A percentile compares a stretch with the other conserved stretches of the same genome.
Evolutionary conservation across 495 filamentous ascomycete species (phyloP).

Genomic region (Talaromyces borbonicus): DNA sequence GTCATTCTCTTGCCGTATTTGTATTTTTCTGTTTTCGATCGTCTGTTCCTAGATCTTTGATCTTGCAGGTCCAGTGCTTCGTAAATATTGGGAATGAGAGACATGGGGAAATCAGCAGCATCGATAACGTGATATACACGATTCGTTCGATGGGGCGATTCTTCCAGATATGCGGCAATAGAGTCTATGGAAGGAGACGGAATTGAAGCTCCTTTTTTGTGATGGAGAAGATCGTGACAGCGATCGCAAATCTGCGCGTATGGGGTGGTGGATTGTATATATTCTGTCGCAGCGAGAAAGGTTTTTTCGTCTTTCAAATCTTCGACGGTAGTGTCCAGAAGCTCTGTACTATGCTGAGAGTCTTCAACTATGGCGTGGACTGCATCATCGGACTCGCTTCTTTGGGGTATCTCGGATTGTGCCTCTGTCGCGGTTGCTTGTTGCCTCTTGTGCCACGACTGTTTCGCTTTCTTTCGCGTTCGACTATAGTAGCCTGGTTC

Average conservation of each 20-base stretch:
- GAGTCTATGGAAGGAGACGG: conserved; percentile 68
- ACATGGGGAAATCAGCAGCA: conserved; percentile 94
- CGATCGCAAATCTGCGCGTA: conserved; percentile 60
- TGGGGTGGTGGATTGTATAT: conserved; percentile 9
- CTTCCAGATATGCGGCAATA: conserved; percentile 68
- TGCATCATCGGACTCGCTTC: conserved; percentile 14
- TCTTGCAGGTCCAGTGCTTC: conserved; percentile 48
- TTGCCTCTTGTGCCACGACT: conserved; percentile 27
- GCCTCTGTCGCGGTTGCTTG: conserved; percentile 28
- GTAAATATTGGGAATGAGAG: conserved; percentile 60
- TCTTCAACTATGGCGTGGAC: too few relatives aligned
- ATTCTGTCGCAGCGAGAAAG: conserved; percentile 22
- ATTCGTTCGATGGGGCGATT: conserved; percentile 78
- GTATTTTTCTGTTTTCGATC: conserved; percentile 54
- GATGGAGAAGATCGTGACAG: conserved; percentile 72
- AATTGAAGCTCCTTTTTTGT: conserved; percentile 58
- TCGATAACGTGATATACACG: conserved; percentile 97
- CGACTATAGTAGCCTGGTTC: conserved; percentile 69
- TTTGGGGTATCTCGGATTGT: conserved; percentile 12
- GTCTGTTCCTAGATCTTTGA: conserved; percentile 65
- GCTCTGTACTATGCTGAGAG: not conserved
- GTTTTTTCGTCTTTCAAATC: conserved; percentile 12
- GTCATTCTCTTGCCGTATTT: conserved; percentile 47
- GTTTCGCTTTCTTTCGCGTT: conserved; percentile 37
- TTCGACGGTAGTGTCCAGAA: not conserved